Percentiles rank a stretch among this genome's conserved stretches.
phyloP scores from a whole-genome alignment of 2,329 filamentous ascomycete species.

The Claviceps arundinis region DNA sequence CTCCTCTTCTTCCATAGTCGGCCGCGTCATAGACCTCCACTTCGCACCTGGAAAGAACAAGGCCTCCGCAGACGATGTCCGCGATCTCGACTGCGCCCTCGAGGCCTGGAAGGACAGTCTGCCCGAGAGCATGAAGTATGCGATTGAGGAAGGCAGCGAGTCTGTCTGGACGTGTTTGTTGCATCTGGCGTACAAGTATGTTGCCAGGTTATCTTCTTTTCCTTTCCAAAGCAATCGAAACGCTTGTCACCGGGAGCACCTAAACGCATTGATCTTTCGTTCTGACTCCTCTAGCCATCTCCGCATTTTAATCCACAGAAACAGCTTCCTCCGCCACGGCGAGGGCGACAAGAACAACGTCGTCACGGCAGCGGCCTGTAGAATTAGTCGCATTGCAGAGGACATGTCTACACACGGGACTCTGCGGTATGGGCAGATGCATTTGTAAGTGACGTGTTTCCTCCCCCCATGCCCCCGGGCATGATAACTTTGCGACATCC shows the following conservation, averaged over 20 bases:
- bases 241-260: no score
- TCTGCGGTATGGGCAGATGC: conserved; percentile 24
- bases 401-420: conserved; percentile 23
- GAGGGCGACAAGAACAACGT: conserved; percentile 16
- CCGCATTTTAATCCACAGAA: conserved; percentile 22
- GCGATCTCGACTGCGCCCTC: conserved; percentile 16
- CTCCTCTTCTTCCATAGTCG: conserved; percentile 11
- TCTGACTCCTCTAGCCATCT: conserved; percentile 14
- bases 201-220: neutral
- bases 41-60: conserved; percentile 21
- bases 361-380: conserved; percentile 19
- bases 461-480: no score
- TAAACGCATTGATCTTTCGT: neutral
- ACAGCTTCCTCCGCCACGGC: conserved; percentile 18
- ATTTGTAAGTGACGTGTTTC: conserved; percentile 15
- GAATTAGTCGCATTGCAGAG: conserved; percentile 24
- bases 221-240: no score
- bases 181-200: conserved; percentile 25
- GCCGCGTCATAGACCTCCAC: conserved; percentile 22
- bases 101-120: conserved; percentile 22
- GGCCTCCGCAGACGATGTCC: conserved; percentile 15
- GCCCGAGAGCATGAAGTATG: conserved; percentile 17
- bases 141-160: conserved; percentile 19
- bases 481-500: no score
- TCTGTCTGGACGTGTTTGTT: conserved; percentile 23